Conservation (phyloP, 148 eudicot genomes). For the Nyssa sinensis region DNA sequence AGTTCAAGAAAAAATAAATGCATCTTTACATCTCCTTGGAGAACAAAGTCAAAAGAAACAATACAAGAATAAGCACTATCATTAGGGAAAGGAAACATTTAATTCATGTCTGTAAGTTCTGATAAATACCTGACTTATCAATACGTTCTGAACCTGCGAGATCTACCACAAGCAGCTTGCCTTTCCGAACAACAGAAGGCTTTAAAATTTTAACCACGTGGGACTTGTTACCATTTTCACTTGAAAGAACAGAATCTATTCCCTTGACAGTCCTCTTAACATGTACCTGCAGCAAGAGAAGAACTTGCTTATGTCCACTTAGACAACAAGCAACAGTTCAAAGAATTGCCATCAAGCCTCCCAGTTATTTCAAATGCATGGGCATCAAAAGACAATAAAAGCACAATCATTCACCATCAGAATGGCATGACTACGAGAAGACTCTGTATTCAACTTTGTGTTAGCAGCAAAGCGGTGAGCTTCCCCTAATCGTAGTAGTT, state of each 20-base stretch:
- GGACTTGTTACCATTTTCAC: constrained; percentile 52
- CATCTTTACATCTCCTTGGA: background rate
- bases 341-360: constrained; percentile 1
- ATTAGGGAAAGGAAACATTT: constrained; percentile 1
- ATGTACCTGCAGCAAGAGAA: constrained; percentile 51
- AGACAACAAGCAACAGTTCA: constrained; percentile 3
- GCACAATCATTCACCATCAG: constrained; percentile 55
- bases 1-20: background rate
- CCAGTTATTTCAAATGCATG: constrained; percentile 4
- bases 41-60: background rate
- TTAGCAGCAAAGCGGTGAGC: constrained; percentile 94
- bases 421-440: constrained; percentile 95
- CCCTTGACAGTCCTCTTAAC: constrained; percentile 66
- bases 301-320: background rate
- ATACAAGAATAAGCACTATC: background rate
- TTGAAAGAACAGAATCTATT: constrained; percentile 39
- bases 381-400: constrained; percentile 7
- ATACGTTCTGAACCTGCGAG: constrained; percentile 96
- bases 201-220: constrained; percentile 46
- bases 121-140: constrained; percentile 70
- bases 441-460: constrained; percentile 89
- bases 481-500: constrained; percentile 76
- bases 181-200: constrained; percentile 66
- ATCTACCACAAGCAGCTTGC: constrained; percentile 85
- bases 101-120: background rate